Base-by-base conservation (phyloP, 176 grass and related monocot species). In the Elaeis guineensis region DNA sequence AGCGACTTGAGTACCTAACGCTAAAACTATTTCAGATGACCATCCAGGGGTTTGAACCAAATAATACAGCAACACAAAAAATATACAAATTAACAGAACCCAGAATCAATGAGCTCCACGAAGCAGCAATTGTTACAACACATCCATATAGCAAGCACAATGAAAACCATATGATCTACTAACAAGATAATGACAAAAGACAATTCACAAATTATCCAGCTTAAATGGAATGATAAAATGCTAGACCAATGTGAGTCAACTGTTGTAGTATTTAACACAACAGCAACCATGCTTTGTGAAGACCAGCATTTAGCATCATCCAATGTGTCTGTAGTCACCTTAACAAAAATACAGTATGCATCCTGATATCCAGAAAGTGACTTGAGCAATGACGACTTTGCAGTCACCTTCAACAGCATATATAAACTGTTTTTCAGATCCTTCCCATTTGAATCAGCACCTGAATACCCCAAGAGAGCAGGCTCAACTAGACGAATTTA, bases 11-110 rank as follows among this genome's bases (percentile, higher is more conserved):
- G 49, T 79, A 78, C 74, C 70, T 78, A 71, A 70, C 59, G 73
- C 77, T 71, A 61, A 77, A 80, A 84, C 67, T 53, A 77, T 67
- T 84, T 80, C 61, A 80, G 65, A 75, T 55, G 3, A 77, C 19
- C 19, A 62, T 44, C 18, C 16, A 25, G 50, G 35, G 75, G 55
- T 63, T 79, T 55, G 21, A 71, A 15, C 61, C 52, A 75, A 14
- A 53, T 18, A 62, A 52, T 44, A 44, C 35, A 44, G 30, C 49
- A 26, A 25, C 55, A 72, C 62, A 48, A 59, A 44, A n/a, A 59
- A 74, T 59, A 62, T 28, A 83, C 59, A 69, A 19, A 49, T 58
- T 30, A 54, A 15, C 5, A 72, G 22, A 49, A 73, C 51, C 66
- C 3, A 59, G 29, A 59, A 75, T 51, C 66, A 71, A 17, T 11